A percentile compares a stretch with the other conserved stretches of the same genome.
Evolutionary conservation across 352 stramenopile species (phyloP).

Genomic region (Plasmopara halstedii): DNA sequence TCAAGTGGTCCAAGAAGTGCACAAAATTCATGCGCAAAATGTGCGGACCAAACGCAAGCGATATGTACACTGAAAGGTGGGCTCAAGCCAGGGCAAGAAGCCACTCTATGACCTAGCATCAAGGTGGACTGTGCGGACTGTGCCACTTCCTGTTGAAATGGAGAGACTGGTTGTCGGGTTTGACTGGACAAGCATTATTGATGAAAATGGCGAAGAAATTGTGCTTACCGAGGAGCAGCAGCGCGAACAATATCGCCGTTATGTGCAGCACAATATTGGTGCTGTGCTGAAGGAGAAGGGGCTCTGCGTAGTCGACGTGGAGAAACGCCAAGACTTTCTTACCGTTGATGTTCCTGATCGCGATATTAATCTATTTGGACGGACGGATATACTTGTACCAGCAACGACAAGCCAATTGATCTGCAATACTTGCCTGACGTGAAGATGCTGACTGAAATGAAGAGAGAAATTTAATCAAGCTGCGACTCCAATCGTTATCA

Average conservation of each 20-base stretch:
- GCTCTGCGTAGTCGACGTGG: conserved; percentile 32
- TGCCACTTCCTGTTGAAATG: not conserved
- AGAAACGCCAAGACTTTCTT: conserved; percentile 25
- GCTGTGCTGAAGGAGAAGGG: conserved; percentile 20
- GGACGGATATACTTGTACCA: conserved; percentile 33
- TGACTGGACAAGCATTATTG: conserved; percentile 12
- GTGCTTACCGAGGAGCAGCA: conserved; percentile 27
- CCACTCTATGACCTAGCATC: not conserved
- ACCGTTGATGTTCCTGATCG: conserved; percentile 19
- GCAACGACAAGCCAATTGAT: conserved; percentile 4
- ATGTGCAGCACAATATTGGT: conserved; percentile 32
- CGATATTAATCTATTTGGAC: conserved; percentile 28
- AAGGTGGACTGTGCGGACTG: not conserved
- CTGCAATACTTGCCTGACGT: conserved; percentile 23
- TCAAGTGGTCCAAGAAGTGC: not conserved
- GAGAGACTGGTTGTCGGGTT: not conserved
- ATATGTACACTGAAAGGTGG: not conserved
- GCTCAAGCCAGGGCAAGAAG: not conserved
- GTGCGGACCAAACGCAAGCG: not conserved
- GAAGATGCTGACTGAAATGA: conserved; percentile 47
- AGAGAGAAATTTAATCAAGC: conserved; percentile 18
- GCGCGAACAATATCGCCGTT: conserved; percentile 20
- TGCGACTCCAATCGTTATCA: conserved; percentile 28
- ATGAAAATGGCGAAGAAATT: conserved; percentile 1
- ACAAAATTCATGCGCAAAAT: not conserved